Evolutionary conservation across 345 rosid species (phyloP).

Genomic region (Dimocarpus longan): DNA sequence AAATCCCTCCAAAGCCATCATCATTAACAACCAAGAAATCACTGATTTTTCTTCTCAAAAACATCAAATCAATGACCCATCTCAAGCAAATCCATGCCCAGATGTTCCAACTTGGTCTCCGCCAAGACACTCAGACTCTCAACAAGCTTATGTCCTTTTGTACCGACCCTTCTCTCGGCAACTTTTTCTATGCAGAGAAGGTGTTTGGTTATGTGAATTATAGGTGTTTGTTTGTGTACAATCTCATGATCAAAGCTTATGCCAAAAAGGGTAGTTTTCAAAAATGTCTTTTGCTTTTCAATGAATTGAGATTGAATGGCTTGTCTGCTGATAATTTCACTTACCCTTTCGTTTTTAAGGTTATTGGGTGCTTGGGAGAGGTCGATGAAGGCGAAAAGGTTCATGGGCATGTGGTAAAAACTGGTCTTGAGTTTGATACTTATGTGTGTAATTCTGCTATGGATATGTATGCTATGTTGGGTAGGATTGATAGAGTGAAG

Average conservation of each 20-base stretch:
- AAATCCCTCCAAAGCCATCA: background rate
- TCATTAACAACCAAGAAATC: background rate
- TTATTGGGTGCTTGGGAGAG: background rate
- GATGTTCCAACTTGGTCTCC: constrained; percentile 16
- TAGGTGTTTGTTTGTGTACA: background rate
- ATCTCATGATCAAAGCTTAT: constrained; percentile 3
- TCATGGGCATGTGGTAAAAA: constrained; percentile 4
- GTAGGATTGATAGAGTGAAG: background rate
- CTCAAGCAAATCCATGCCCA: constrained; percentile 15
- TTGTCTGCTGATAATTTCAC: constrained; percentile 2
- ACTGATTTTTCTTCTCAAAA: constrained; percentile 12
- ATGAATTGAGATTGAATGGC: background rate
- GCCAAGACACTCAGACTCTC: constrained; percentile 5
- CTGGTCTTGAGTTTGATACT: constrained; percentile 4
- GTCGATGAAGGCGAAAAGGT: background rate
- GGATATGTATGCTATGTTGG: background rate
- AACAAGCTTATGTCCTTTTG: constrained; percentile 11
- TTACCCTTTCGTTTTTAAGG: background rate
- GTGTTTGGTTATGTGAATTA: background rate
- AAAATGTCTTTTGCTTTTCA: background rate
- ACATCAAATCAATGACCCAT: constrained; percentile 11
- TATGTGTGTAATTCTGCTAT: background rate
- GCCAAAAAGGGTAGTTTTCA: background rate
- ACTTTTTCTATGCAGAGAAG: background rate
- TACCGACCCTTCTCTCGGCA: background rate